These are phyloP conservation scores for Malania oleifera DNA, from an alignment of 164 flowering plant genomes.

Conservation along the genomic window DNA sequence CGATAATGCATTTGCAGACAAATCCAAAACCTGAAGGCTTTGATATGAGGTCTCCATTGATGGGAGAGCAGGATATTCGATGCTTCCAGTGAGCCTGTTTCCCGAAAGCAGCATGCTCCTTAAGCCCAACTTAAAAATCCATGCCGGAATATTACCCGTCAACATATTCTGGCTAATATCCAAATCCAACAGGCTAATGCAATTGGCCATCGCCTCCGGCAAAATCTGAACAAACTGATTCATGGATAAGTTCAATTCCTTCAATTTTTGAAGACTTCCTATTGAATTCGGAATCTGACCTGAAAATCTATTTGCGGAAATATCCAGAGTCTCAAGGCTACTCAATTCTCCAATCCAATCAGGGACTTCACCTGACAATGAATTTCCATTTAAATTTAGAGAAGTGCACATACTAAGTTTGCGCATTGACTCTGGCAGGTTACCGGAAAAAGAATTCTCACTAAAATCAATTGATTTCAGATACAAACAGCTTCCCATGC, in stretches of 20 bases:
- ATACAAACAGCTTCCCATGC: conserved; percentile 63
- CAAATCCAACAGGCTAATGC: conserved; percentile 16
- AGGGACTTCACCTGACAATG: conserved; percentile 56
- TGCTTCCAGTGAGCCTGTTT: conserved; percentile 32
- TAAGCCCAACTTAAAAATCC: conserved; percentile 21
- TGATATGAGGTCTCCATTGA: conserved; percentile 21
- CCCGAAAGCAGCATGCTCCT: conserved; percentile 20
- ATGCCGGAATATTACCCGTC: conserved; percentile 24
- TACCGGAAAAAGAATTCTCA: conserved; percentile 59
- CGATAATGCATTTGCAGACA: conserved; percentile 61
- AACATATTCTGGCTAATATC: conserved; percentile 24
- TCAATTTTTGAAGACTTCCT: conserved; percentile 34
- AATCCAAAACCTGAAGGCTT: conserved; percentile 47
- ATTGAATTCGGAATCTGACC: conserved; percentile 58
- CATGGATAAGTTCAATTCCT: conserved; percentile 21
- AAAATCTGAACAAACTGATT: conserved; percentile 22
- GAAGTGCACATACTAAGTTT: conserved; percentile 51
- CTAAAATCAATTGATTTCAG: conserved; percentile 65
- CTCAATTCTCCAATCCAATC: conserved; percentile 73
- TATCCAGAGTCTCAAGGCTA: conserved; percentile 66
- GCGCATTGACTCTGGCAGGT: conserved; percentile 60
- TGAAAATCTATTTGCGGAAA: conserved; percentile 64
- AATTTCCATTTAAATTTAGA: conserved; percentile 52
- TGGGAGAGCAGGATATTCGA: conserved; percentile 17
- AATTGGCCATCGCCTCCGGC: conserved; percentile 21